phyloP scores from a whole-genome alignment of 306 rosid species.

The Neltuma alba region DNA sequence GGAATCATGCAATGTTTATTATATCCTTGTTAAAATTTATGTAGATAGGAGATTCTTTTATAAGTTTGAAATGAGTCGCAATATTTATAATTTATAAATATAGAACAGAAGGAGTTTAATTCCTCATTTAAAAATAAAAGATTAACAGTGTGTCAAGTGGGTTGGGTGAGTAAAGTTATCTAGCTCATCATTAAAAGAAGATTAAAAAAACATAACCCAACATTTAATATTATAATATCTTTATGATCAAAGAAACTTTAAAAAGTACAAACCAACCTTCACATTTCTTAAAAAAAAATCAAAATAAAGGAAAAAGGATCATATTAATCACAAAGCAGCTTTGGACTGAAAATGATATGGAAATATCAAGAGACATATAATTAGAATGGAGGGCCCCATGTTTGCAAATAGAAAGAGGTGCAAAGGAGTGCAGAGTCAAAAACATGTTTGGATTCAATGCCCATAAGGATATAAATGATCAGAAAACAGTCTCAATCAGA shows the following conservation, averaged over 20 bases:
- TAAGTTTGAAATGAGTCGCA: no score
- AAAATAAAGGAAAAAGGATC: neutral
- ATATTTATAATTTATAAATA: no score
- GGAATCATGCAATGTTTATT: no score
- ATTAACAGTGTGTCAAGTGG: no score
- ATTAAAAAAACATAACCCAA: neutral
- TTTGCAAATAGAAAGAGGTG: neutral
- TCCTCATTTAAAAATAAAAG: no score
- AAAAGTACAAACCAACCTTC: neutral
- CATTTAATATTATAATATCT: neutral
- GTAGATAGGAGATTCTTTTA: no score
- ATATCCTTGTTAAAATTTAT: no score
- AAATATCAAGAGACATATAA: neutral
- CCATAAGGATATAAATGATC: neutral
- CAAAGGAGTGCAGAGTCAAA: neutral
- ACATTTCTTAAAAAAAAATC: neutral
- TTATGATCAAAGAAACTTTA: neutral
- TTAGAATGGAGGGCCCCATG: neutral
- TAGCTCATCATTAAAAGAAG: neutral
- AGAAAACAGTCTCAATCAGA: neutral
- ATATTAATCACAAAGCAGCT: neutral
- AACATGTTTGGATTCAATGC: neutral
- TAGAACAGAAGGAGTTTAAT: no score
- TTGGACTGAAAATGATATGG: neutral
- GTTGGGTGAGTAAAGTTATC: no score